Conservation (phyloP, 1,139 yeast species). For the Tardiomyces digboiensis region DNA sequence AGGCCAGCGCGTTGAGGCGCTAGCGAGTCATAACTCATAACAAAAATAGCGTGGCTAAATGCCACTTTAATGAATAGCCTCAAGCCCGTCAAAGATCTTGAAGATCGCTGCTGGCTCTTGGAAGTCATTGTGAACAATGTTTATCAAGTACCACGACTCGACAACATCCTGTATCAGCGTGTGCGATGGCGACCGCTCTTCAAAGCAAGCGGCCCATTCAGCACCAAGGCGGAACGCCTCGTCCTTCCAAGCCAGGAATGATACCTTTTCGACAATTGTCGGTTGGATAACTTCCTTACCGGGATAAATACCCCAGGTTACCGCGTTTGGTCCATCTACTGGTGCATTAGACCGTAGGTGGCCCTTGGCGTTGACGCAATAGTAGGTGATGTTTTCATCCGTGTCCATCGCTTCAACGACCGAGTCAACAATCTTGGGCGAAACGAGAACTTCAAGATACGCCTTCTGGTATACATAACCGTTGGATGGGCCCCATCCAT, state of each 20-base stretch:
- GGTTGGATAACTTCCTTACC: conserved; percentile 89
- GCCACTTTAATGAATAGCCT: not conserved
- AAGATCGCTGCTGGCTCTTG: conserved; percentile 27
- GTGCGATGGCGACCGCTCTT: conserved; percentile 25
- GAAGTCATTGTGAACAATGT: conserved; percentile 85
- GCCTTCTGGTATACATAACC: conserved; percentile 94
- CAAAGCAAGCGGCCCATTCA: conserved; percentile 59
- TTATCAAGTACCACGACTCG: conserved; percentile 63
- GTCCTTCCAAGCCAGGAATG: conserved; percentile 94
- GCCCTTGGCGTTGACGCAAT: conserved; percentile 60
- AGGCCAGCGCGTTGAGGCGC: not conserved
- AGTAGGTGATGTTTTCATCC: conserved; percentile 53
- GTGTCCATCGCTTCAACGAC: conserved; percentile 31
- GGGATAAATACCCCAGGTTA: conserved; percentile 97
- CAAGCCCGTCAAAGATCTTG: conserved; percentile 19
- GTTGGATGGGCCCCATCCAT: conserved; percentile 95
- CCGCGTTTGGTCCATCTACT: conserved; percentile 81
- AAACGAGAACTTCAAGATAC: conserved; percentile 75
- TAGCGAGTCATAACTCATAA: not conserved
- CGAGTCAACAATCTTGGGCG: conserved; percentile 40
- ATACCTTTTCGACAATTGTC: conserved; percentile 82
- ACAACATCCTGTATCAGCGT: conserved; percentile 42
- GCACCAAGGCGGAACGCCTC: conserved; percentile 77
- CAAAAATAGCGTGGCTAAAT: not conserved
- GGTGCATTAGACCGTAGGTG: conserved; percentile 55